A percentile compares a stretch with the other conserved stretches of the same genome.
Evolutionary conservation across 352 stramenopile species (phyloP).

Genomic region (Pythium scleroteichum): DNA sequence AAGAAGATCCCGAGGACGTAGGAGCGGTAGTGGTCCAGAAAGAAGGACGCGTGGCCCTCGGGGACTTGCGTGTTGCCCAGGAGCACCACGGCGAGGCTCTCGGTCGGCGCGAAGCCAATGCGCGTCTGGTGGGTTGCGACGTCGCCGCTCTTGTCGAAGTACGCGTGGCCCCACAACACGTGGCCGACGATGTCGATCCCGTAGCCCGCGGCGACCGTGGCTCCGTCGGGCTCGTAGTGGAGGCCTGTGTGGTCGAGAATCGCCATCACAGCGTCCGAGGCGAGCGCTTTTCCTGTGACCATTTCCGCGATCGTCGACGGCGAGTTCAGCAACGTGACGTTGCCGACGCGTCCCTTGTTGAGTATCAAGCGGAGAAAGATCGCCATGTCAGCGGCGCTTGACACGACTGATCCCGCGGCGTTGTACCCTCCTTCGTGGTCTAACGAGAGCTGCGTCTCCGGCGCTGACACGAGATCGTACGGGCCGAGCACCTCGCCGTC

Average conservation of each 20-base stretch:
- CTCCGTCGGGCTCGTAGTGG: slow-evolving; percentile 46
- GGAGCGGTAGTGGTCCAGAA: slow-evolving; percentile 60
- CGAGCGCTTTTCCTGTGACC: slow-evolving; percentile 52
- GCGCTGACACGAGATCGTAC: slow-evolving; percentile 39
- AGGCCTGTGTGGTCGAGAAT: slow-evolving; percentile 45
- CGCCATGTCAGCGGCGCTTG: slow-evolving; percentile 52
- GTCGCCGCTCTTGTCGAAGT: slow-evolving; percentile 72
- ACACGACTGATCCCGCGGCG: slow-evolving; percentile 49
- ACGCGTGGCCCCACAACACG: slow-evolving; percentile 61
- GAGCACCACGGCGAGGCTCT: slow-evolving; percentile 53
- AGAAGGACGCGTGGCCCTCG: slow-evolving; percentile 36
- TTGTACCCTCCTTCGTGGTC: slow-evolving; percentile 27
- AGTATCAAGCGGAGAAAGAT: slow-evolving; percentile 54
- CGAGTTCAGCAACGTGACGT: slow-evolving; percentile 45
- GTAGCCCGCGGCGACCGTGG: slow-evolving; percentile 57
- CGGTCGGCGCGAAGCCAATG: slow-evolving; percentile 46
- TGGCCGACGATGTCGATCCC: slow-evolving; percentile 61
- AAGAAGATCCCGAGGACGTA: slow-evolving; percentile 73
- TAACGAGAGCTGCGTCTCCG: slow-evolving; percentile 35
- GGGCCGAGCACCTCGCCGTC: slow-evolving; percentile 44
- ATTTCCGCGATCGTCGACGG: slow-evolving; percentile 49
- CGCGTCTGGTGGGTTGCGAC: slow-evolving; percentile 53
- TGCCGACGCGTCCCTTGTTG: slow-evolving; percentile 63
- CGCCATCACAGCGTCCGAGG: slow-evolving; percentile 35
- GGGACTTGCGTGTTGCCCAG: slow-evolving; percentile 61